Conservation (phyloP, 345 rosid species). For the Streptanthus diversifolius region DNA sequence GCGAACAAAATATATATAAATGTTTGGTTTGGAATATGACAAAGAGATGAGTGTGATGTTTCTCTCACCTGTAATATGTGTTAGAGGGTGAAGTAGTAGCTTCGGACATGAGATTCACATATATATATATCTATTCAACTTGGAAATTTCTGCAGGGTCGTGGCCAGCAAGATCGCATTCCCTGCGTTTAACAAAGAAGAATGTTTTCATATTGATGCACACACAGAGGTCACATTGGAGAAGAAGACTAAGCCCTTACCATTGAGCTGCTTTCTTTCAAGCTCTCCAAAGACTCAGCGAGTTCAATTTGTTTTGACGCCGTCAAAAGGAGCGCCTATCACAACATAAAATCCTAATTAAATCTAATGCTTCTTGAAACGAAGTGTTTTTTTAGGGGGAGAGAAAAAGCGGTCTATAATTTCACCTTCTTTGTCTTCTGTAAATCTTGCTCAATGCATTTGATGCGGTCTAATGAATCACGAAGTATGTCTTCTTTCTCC, state of each 20-base stretch:
- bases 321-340: conserved; percentile 79
- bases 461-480: conserved; percentile 72
- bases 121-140: conserved; percentile 28
- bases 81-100: conserved; percentile 14
- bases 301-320: conserved; percentile 85
- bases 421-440: conserved; percentile 83
- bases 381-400: not conserved
- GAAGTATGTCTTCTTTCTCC: conserved; percentile 86
- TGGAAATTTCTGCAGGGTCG: conserved; percentile 45
- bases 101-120: conserved; percentile 7
- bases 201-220: conserved; percentile 1
- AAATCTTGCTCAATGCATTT: conserved; percentile 80
- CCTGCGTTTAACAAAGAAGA: conserved; percentile 39
- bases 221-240: not conserved
- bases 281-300: conserved; percentile 76
- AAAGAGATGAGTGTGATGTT: not conserved
- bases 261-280: conserved; percentile 46
- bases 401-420: not conserved
- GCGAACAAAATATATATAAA: not conserved
- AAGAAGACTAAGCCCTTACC: conserved; percentile 43
- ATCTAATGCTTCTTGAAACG: not conserved
- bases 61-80: conserved; percentile 21
- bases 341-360: not conserved
- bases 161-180: conserved; percentile 65
- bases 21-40: not conserved